Evolutionary conservation across 306 rosid genomes (phyloP), one percentile per base, ranked within the genome.

Genomic region (Fagus sylvatica): DNA sequence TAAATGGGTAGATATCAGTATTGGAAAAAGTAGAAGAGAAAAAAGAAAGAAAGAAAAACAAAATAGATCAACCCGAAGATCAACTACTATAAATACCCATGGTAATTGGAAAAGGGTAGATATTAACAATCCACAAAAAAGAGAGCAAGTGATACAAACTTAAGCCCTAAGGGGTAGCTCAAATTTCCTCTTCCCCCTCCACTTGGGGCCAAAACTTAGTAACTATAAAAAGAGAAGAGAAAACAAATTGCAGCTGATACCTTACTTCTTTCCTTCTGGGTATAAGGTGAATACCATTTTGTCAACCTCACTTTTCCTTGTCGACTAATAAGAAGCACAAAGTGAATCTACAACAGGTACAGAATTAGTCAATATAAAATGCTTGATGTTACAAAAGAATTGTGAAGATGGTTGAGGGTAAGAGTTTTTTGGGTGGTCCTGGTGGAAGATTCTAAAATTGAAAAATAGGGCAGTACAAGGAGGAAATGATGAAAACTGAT

Each of bases 231-330:
- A 53, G 55, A 11, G 39, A 41, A 37, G 36, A 54, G 28, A 72
- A 57, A 57, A 48, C 10, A 15, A 42, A 66, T 62, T 49, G 54
- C 36, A 61, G 59, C 8, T 64, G 43, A 4, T 79, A 95, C 99
- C 99, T 96, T 96, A 78, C 85, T 62, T 90, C 99, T 88, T 74
- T 96, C 98, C 90, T 91, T 95, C 85, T 95, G 99, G 28, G 98
- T 41, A 70, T 93, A 93, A 49, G 99, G 97, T 73, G 97, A 93
- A 79, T 95, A 91, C 96, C 98, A 95, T 83, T 95, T 95, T 57
- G 99, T 92, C 88, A 94, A 86, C 80, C 99, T 93, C 72, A 95
- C 99, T 87, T 95, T 95, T 71, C 98, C 97, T 90, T 95, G 99
- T 84, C 99, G 82, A 78, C 93, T 95, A 7, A 95, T 83, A 22